A percentile compares a stretch with the other conserved stretches of the same genome.
Conservation (phyloP, 352 stramenopile species). For the Pythium dissimile region DNA sequence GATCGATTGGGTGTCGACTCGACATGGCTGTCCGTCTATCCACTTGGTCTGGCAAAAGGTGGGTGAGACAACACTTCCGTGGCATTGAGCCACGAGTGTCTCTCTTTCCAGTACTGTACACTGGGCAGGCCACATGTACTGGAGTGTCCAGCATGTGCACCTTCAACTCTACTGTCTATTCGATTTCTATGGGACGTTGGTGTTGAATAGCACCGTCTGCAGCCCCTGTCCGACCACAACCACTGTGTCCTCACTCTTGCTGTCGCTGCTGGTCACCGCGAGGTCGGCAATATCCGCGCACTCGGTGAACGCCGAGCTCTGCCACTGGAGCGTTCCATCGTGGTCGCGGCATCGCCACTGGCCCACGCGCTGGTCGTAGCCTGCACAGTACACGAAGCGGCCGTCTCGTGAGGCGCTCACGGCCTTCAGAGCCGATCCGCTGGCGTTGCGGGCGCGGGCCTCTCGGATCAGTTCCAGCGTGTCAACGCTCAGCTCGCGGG, state of each 20-base stretch:
- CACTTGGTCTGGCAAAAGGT: too few species aligned
- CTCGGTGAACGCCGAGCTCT: conserved; percentile 62
- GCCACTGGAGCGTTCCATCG: conserved; percentile 37
- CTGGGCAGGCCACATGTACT: too few species aligned
- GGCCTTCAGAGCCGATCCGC: conserved; percentile 80
- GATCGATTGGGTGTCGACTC: too few species aligned
- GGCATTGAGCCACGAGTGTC: too few species aligned
- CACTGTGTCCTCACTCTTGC: conserved; percentile 20
- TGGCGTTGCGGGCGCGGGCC: conserved; percentile 52
- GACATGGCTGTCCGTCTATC: too few species aligned
- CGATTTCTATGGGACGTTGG: neutral
- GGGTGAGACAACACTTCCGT: too few species aligned
- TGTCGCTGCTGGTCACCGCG: conserved; percentile 25
- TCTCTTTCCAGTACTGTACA: too few species aligned
- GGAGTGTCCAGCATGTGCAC: too few species aligned
- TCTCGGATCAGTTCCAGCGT: conserved; percentile 34
- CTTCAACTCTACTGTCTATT: neutral
- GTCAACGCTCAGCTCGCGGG: conserved; percentile 37
- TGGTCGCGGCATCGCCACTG: conserved; percentile 41
- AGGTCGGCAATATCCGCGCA: conserved; percentile 80
- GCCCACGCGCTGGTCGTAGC: conserved; percentile 87
- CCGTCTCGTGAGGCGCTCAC: conserved; percentile 44
- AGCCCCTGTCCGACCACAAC: conserved; percentile 79
- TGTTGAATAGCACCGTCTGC: conserved; percentile 50
- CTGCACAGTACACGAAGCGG: conserved; percentile 49